Conservation (phyloP, 2,329 filamentous ascomycete genomes). For the Trichoderma sp. region DNA sequence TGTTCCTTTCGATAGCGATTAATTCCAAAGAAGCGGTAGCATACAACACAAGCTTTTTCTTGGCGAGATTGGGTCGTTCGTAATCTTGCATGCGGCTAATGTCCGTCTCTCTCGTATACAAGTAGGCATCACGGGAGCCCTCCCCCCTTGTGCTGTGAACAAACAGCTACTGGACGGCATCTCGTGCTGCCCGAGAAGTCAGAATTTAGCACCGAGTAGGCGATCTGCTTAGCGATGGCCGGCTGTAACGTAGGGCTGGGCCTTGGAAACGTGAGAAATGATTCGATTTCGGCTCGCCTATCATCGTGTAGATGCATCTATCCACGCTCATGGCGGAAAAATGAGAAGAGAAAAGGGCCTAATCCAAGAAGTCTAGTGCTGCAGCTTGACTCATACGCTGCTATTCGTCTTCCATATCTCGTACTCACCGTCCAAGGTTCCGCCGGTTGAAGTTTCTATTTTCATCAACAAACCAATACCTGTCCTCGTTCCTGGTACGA, state of each 20-base stretch:
- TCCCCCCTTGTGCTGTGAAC: neutral
- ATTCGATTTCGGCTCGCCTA: neutral
- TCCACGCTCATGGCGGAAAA: neutral
- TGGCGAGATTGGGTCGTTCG: neutral
- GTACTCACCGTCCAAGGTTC: neutral
- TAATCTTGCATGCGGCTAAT: neutral
- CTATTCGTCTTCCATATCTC: neutral
- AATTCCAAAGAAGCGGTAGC: neutral
- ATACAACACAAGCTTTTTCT: neutral
- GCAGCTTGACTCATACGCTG: neutral
- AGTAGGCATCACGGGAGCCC: neutral
- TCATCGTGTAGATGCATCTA: neutral
- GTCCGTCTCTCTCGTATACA: neutral
- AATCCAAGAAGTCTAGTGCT: neutral
- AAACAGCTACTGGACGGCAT: neutral
- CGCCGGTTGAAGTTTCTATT: neutral
- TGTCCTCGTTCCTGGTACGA: neutral
- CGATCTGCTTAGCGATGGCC: neutral
- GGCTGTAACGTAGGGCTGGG: constrained; percentile 5
- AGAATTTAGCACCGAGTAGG: neutral
- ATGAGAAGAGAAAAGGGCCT: neutral
- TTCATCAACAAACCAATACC: neutral
- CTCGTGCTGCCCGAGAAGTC: neutral
- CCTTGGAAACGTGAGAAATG: neutral
- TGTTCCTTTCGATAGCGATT: neutral